These are phyloP conservation scores for Pseudogymnoascus sp. DNA, from an alignment of 2,329 filamentous ascomycete species.

Conservation along the genomic window DNA sequence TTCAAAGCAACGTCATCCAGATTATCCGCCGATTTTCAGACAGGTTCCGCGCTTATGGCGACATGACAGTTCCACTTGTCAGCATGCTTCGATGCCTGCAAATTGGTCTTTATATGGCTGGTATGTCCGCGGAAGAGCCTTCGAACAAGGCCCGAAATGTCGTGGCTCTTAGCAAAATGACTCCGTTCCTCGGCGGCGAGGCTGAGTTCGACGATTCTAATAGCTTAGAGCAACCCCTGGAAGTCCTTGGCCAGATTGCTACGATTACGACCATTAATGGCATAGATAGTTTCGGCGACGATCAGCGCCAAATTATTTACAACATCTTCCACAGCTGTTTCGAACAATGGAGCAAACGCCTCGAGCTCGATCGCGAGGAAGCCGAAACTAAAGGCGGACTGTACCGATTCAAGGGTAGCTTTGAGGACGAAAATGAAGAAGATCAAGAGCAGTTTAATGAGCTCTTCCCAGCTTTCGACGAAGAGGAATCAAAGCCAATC, in stretches of 20 bases:
- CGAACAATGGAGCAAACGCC: slow-evolving; percentile 68
- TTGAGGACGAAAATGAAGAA: slow-evolving; percentile 67
- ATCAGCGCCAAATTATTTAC: slow-evolving; percentile 50
- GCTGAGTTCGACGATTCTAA: slow-evolving; percentile 3
- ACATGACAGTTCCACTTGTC: slow-evolving; percentile 70
- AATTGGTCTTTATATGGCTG: slow-evolving; percentile 62
- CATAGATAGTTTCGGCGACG: slow-evolving; percentile 32
- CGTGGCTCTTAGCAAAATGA: slow-evolving; percentile 35
- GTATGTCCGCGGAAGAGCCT: slow-evolving; percentile 12
- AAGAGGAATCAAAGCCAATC: slow-evolving; percentile 26
- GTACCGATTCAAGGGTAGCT: slow-evolving; percentile 74
- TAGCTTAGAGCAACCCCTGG: slow-evolving; percentile 28
- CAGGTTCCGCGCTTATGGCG: slow-evolving; percentile 73
- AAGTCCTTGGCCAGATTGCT: slow-evolving; percentile 45
- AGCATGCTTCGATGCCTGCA: slow-evolving; percentile 74
- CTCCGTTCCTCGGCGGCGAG: slow-evolving; percentile 50
- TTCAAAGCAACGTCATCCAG: slow-evolving; percentile 54
- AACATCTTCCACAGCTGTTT: slow-evolving; percentile 67
- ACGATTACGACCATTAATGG: slow-evolving; percentile 43
- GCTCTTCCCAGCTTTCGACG: slow-evolving; percentile 73
- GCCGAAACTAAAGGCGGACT: slow-evolving; percentile 67
- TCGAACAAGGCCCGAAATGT: slow-evolving; percentile 14
- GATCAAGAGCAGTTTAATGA: slow-evolving; percentile 69
- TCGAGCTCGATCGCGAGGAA: slow-evolving; percentile 68
- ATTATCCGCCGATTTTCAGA: slow-evolving; percentile 63